Percentiles rank a stretch among this genome's conserved stretches.
These are phyloP conservation scores for Melastoma malabathricum DNA, from an alignment of 345 rosid genomes.

Conservation along the genomic window DNA sequence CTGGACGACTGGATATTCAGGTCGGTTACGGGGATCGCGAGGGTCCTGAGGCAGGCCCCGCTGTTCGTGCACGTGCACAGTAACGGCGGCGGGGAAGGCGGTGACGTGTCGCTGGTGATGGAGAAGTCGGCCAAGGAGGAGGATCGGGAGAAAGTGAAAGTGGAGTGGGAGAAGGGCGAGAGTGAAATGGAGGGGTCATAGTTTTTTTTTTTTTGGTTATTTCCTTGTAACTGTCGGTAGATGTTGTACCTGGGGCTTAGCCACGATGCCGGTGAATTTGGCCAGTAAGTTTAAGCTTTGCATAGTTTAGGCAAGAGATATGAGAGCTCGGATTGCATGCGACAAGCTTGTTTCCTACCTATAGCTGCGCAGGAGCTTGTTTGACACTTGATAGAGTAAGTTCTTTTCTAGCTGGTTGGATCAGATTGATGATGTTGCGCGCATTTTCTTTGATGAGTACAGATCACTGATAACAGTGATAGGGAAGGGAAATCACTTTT, in stretches of 20 bases:
- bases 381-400: too few relatives aligned
- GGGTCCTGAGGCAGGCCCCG: conserved; percentile 53
- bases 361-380: too few relatives aligned
- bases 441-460: too few relatives aligned
- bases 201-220: background rate
- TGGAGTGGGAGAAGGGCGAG: conserved; percentile 41
- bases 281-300: too few relatives aligned
- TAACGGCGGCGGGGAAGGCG: conserved; percentile 7
- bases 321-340: too few relatives aligned
- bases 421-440: too few relatives aligned
- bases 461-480: too few relatives aligned
- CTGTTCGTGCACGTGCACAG: conserved; percentile 44
- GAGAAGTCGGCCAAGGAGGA: conserved; percentile 15
- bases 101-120: conserved; percentile 10
- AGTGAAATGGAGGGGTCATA: conserved; percentile 30
- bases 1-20: conserved; percentile 62
- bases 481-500: too few relatives aligned
- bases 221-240: background rate
- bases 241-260: background rate
- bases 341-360: too few relatives aligned
- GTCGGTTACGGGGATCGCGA: conserved; percentile 70
- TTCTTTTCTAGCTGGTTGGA: too few relatives aligned
- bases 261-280: too few relatives aligned
- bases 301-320: too few relatives aligned
- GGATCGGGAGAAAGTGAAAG: conserved; percentile 32